Conservation (phyloP, 257 asterid genomes). For the Verbena officinalis region DNA sequence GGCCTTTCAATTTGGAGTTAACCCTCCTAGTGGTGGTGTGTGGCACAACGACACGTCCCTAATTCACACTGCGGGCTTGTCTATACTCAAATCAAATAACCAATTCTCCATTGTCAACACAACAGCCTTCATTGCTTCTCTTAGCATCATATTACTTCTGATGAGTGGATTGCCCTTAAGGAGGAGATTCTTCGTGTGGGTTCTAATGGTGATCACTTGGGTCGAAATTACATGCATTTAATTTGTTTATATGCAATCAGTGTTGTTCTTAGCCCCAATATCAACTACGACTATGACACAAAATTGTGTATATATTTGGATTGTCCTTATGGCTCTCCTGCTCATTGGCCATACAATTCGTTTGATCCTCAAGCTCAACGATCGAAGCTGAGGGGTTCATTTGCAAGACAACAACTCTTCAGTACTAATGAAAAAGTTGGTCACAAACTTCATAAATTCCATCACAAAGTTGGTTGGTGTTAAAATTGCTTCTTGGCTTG, state of each 20-base stretch:
- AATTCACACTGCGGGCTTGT: slow-evolving; percentile 10
- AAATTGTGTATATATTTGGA: slow-evolving; percentile 5
- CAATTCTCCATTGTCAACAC: slow-evolving; percentile 26
- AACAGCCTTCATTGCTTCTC: slow-evolving; percentile 31
- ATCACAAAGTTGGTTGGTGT: too few species aligned
- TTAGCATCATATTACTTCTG: slow-evolving; percentile 36
- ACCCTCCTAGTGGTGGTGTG: slow-evolving; percentile 37
- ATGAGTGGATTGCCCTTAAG: slow-evolving; percentile 36
- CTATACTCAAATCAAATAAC: slow-evolving; percentile 16
- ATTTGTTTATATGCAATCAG: too few species aligned
- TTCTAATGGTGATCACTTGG: slow-evolving; percentile 40
- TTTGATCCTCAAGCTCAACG: slow-evolving; percentile 5
- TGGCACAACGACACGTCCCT: slow-evolving; percentile 29
- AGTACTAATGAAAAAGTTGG: too few species aligned
- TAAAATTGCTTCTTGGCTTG: too few species aligned
- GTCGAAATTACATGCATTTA: slow-evolving; percentile 19
- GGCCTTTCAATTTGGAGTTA: slow-evolving; percentile 38
- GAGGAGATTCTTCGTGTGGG: slow-evolving; percentile 31
- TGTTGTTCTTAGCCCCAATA: too few species aligned
- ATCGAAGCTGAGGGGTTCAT: not conserved
- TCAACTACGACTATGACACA: too few species aligned
- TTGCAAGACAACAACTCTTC: too few species aligned
- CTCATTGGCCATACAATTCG: slow-evolving; percentile 24
- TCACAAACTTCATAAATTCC: too few species aligned
- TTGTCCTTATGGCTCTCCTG: slow-evolving; percentile 24